Conservation (phyloP, 2,329 filamentous ascomycete species). For the Sporothrix inflata region DNA sequence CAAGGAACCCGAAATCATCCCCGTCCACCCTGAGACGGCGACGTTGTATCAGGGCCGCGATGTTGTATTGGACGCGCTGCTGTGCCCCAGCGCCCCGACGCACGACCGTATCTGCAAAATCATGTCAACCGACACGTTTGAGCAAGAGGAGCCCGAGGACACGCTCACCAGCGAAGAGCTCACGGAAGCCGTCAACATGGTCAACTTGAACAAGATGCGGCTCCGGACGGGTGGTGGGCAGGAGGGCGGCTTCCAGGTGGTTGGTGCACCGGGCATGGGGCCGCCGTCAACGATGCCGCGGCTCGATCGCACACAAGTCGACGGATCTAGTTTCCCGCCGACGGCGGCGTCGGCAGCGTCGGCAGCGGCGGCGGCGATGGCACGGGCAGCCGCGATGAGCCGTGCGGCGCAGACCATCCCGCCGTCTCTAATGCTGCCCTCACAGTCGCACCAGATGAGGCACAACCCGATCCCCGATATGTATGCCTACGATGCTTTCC, state of each 20-base stretch:
- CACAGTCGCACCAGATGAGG: neutral
- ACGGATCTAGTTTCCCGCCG: conserved; percentile 3
- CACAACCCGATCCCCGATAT: neutral
- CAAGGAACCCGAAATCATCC: conserved; percentile 57
- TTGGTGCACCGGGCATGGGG: neutral
- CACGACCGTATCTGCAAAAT: conserved; percentile 56
- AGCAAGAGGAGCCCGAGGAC: conserved; percentile 66
- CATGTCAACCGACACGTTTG: conserved; percentile 71
- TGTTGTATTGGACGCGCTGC: conserved; percentile 56
- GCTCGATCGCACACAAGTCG: conserved; percentile 15
- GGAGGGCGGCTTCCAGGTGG: neutral
- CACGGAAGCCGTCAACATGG: conserved; percentile 53
- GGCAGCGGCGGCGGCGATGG: neutral
- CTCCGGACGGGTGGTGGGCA: neutral
- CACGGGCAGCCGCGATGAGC: neutral
- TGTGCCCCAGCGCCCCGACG: conserved; percentile 42
- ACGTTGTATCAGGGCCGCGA: conserved; percentile 64
- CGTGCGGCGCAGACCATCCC: neutral
- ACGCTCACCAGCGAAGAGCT: conserved; percentile 63
- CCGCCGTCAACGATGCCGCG: neutral
- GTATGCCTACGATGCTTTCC: conserved; percentile 8
- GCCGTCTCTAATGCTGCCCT: neutral
- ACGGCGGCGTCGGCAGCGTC: neutral
- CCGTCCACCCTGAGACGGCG: conserved; percentile 53
- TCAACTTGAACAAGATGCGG: conserved; percentile 33